Base-by-base conservation (phyloP, 2,329 filamentous ascomycete genomes). In the Ilyonectria destructans region DNA sequence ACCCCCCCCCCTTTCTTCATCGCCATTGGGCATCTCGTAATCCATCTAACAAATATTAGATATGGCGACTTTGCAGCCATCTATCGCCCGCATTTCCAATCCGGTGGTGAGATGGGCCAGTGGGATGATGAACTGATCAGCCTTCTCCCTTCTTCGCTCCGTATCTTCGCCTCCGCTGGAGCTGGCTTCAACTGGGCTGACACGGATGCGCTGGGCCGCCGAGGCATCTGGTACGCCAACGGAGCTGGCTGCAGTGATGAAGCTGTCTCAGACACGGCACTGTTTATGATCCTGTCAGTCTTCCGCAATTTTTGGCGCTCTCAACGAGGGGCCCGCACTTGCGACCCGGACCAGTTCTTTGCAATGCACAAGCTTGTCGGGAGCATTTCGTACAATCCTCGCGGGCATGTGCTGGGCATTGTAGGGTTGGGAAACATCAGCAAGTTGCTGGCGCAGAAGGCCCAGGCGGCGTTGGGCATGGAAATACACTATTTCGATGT, bases 121-220 rank as follows among this genome's bases (percentile, higher is more conserved):
- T 91, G 88, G 88, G 85, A 91, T 70, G 75, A 82, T 37, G 87
- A 90, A 71, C 78, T 91, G 2, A 89, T 91, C 49, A 70, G 75
- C 0, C 78, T 88, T 4, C 78, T 91, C 0, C 89, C 89, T 0
- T 17, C 76, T 0, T 86, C 84, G 15, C 86, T 88, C 63, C 83
- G 83, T 56, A 87, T 91, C 37, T 91, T 89, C 75, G 87, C 89
- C 33, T 88, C 85, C 13, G 89, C 89, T 2, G 89, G 89, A 6
- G 89, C 89, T 2, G 83, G 89, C 10, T 91, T 89, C 74, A 88
- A 91, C 77, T 91, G 88, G 89, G 88, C 88, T 1, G 87, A 91
- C 73, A 87, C 85, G 0, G 80, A 85, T 43, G 77, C 80, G 0
- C 80, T 89, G 4, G 73, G 77, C 6, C 70, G 74, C 0, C 75